Evolutionary conservation across 805 yeast genomes (phyloP).

Genomic region (Teunomyces barrocoloradensis): DNA sequence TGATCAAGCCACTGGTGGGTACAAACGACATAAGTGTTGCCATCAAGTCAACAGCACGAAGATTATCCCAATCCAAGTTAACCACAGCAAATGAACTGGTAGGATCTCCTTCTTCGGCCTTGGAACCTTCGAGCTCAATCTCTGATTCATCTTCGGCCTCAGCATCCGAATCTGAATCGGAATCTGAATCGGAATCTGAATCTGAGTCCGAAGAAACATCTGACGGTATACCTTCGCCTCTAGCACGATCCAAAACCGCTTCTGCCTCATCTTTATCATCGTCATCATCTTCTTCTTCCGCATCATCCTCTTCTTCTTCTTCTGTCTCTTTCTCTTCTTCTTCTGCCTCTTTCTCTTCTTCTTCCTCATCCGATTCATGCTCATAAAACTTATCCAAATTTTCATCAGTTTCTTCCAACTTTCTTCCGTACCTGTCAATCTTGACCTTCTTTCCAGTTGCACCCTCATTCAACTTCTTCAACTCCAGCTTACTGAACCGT

Average conservation of each 20-base stretch:
- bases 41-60: slow-evolving; percentile 82
- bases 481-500: slow-evolving; percentile 70
- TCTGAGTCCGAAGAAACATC: slow-evolving; percentile 25
- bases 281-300: slow-evolving; percentile 15
- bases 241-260: slow-evolving; percentile 53
- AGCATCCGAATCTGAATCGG: slow-evolving; percentile 39
- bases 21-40: slow-evolving; percentile 86
- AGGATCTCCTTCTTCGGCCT: slow-evolving; percentile 87
- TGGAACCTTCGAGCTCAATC: slow-evolving; percentile 51
- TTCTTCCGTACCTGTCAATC: slow-evolving; percentile 88
- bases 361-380: slow-evolving; percentile 26
- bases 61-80: slow-evolving; percentile 95
- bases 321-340: slow-evolving; percentile 19
- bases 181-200: slow-evolving; percentile 46
- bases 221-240: slow-evolving; percentile 54
- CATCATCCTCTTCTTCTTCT: slow-evolving; percentile 17
- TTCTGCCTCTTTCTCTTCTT: slow-evolving; percentile 21
- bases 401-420: slow-evolving; percentile 39
- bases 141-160: slow-evolving; percentile 53
- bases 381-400: slow-evolving; percentile 65
- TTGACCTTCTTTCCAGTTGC: slow-evolving; percentile 55
- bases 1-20: slow-evolving; percentile 69
- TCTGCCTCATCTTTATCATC: slow-evolving; percentile 21
- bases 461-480: slow-evolving; percentile 46
- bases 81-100: slow-evolving; percentile 83